Evolutionary conservation across 2,329 filamentous ascomycete species (phyloP).

Genomic region (Echinosphaeria canescens): DNA sequence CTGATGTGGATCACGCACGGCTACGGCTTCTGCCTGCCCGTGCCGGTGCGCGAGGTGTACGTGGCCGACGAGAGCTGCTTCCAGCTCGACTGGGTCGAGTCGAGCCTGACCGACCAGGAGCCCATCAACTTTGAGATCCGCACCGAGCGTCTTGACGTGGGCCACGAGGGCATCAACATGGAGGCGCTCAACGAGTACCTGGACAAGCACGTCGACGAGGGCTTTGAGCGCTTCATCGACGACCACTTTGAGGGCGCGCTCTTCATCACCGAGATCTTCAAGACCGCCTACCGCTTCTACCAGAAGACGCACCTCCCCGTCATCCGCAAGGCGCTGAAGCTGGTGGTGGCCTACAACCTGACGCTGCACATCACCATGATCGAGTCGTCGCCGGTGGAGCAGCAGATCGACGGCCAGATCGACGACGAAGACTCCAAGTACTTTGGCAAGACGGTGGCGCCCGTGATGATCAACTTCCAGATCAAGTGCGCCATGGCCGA

Average conservation of each 20-base stretch:
- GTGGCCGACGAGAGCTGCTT: constrained; percentile 87
- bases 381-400: constrained; percentile 68
- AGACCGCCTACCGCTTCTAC: constrained; percentile 89
- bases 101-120: constrained; percentile 40
- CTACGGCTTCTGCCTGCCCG: constrained; percentile 80
- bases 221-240: constrained; percentile 84
- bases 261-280: constrained; percentile 88
- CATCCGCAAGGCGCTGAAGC: constrained; percentile 86
- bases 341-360: constrained; percentile 88
- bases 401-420: constrained; percentile 60
- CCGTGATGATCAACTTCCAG: constrained; percentile 99
- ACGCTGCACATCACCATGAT: constrained; percentile 91
- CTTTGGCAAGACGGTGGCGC: constrained; percentile 75
- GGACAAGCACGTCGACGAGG: constrained; percentile 81
- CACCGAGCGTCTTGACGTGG: constrained; percentile 76
- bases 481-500: constrained; percentile 94
- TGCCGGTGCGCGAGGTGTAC: constrained; percentile 84
- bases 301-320: constrained; percentile 71
- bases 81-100: constrained; percentile 84
- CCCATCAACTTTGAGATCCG: constrained; percentile 68
- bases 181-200: constrained; percentile 77
- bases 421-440: constrained; percentile 73
- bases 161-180: constrained; percentile 67
- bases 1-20: constrained; percentile 89
- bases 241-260: constrained; percentile 92